phyloP scores from a whole-genome alignment of 2,329 filamentous ascomycete genomes.

The Dothideomycetes sp. region DNA sequence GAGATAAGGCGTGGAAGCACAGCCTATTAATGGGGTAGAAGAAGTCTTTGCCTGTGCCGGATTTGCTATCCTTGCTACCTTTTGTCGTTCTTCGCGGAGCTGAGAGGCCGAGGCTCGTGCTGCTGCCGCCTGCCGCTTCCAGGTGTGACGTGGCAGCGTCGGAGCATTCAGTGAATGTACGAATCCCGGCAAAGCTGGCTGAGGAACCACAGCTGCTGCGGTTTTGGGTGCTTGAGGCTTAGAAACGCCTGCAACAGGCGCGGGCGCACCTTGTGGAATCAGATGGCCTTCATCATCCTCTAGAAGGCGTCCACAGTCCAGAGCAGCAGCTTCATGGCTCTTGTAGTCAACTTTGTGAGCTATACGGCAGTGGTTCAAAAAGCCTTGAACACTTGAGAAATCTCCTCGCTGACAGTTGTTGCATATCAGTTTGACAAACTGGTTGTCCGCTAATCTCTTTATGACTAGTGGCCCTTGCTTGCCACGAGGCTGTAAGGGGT shows the following conservation, averaged over 20 bases:
- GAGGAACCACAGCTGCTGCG: background rate
- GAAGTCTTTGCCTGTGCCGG: constrained; percentile 3
- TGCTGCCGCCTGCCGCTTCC: constrained; percentile 15
- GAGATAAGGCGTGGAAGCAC: constrained; percentile 30
- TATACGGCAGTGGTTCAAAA: constrained; percentile 97
- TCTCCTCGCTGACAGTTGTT: constrained; percentile 77
- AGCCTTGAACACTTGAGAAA: constrained; percentile 95
- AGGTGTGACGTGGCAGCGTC: constrained; percentile 14
- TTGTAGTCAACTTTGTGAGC: constrained; percentile 89
- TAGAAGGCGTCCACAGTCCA: constrained; percentile 75
- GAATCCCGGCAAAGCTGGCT: background rate
- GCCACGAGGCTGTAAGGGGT: constrained; percentile 65
- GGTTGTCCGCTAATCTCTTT: constrained; percentile 71
- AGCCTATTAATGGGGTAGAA: constrained; percentile 9
- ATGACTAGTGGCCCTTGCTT: constrained; percentile 64
- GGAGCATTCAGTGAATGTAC: constrained; percentile 15
- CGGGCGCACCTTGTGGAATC: constrained; percentile 12
- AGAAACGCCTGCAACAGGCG: constrained; percentile 1
- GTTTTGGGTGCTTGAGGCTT: constrained; percentile 12
- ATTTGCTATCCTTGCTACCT: too few species aligned
- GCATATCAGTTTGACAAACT: constrained; percentile 84
- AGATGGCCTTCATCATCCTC: constrained; percentile 51
- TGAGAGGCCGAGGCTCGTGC: constrained; percentile 6
- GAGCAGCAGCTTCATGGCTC: constrained; percentile 87
- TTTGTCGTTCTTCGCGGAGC: background rate